These are phyloP conservation scores for Trichoderma pleuroti DNA, from an alignment of 2,329 filamentous ascomycete species.

Conservation along the genomic window DNA sequence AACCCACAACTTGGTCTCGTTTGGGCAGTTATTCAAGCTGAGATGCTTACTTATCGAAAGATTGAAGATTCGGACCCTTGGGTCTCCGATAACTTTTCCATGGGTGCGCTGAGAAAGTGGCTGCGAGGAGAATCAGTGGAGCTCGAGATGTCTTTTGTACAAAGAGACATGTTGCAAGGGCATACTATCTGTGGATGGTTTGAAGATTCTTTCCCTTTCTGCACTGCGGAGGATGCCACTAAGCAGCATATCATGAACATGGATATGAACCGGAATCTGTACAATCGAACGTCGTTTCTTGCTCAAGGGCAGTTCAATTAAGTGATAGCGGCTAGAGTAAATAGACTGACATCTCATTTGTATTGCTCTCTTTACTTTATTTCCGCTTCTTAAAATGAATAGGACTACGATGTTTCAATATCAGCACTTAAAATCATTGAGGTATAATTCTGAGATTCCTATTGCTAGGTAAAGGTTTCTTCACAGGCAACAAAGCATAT, in stretches of 20 bases:
- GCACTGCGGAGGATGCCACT: background rate
- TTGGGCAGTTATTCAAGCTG: background rate
- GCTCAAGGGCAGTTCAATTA: too few relatives aligned
- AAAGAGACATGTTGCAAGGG: background rate
- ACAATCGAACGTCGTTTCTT: background rate
- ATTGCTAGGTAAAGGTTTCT: too few relatives aligned
- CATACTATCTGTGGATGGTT: background rate
- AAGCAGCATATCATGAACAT: background rate
- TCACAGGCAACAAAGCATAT: too few relatives aligned
- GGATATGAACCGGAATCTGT: background rate
- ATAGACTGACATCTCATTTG: too few relatives aligned
- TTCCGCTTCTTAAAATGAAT: too few relatives aligned
- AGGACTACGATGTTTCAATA: too few relatives aligned
- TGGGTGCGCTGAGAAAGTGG: background rate
- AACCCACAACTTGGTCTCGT: background rate
- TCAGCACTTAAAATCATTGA: too few relatives aligned
- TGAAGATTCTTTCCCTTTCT: fast-evolving
- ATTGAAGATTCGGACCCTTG: background rate
- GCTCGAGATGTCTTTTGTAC: background rate
- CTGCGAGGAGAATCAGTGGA: background rate
- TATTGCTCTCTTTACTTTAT: too few relatives aligned
- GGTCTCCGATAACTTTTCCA: background rate
- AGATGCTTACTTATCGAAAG: background rate
- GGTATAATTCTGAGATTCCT: too few relatives aligned
- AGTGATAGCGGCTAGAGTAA: too few relatives aligned